Evolutionary conservation across 2,329 filamentous ascomycete species (phyloP).

Genomic region (Colletotrichum shisoi): DNA sequence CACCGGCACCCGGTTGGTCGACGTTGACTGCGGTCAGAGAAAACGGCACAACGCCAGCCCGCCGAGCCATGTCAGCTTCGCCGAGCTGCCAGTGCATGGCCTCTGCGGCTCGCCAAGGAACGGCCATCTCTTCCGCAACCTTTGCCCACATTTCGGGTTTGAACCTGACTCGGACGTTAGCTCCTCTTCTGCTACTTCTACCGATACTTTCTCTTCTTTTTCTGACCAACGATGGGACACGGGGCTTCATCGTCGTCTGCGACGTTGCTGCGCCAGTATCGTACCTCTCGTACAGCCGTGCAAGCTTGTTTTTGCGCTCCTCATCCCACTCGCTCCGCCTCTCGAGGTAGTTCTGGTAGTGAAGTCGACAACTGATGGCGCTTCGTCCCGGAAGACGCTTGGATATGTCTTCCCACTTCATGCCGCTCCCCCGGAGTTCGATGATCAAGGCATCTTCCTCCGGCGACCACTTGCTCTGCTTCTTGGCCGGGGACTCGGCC

Average conservation of each 20-base stretch:
- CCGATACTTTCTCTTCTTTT: too few species aligned
- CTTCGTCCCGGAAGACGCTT: constrained; percentile 89
- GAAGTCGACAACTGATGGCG: constrained; percentile 90
- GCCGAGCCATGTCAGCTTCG: constrained; percentile 89
- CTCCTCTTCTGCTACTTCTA: constrained; percentile 2
- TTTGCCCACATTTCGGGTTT: constrained; percentile 98
- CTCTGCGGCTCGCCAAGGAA: constrained; percentile 94
- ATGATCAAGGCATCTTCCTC: constrained; percentile 96
- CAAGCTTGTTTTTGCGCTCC: constrained; percentile 96
- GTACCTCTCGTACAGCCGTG: constrained; percentile 92
- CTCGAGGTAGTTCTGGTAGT: constrained; percentile 98
- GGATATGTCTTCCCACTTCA: constrained; percentile 99
- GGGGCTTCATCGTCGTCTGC: background rate
- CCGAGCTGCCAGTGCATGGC: constrained; percentile 99
- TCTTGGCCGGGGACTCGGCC: constrained; percentile 79
- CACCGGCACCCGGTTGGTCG: constrained; percentile 45
- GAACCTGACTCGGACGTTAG: constrained; percentile 67
- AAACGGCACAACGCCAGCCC: constrained; percentile 87
- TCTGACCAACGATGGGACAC: too few species aligned
- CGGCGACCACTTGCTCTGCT: constrained; percentile 95
- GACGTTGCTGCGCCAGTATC: constrained; percentile 41
- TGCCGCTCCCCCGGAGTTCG: constrained; percentile 84
- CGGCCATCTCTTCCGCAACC: constrained; percentile 91
- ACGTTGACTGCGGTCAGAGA: constrained; percentile 67
- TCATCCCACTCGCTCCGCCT: constrained; percentile 94